Evolutionary conservation across 1,284 basidiomycete genomes (phyloP), one percentile per base, ranked within the genome.

Genomic region (Puccinia polysora): DNA sequence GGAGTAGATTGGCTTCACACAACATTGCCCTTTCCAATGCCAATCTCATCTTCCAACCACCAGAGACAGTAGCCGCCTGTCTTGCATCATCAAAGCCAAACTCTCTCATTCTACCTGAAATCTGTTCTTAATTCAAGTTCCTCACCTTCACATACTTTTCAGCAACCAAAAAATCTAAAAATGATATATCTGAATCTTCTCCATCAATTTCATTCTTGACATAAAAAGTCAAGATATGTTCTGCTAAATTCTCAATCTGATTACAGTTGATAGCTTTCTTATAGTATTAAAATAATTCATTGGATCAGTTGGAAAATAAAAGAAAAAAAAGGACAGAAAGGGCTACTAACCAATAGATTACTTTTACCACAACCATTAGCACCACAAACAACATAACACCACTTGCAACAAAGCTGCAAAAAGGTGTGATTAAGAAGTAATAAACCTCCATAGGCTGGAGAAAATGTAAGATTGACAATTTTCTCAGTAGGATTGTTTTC

Each of bases 361-460:
- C 90, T 91, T 83, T 98, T 98, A 76, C 95, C 95, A 73, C 90
- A 90, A 76, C 95, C 95, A 82, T 98, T 98, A 40, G 90, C 86
- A 50, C 93, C 95, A 60, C 96, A 88, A 76, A 98, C 91, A 80
- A 95, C 95, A 82, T 98, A 98, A 74, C 91, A 85, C 76, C 86
- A 86, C 43, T 95, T 95, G 77, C 92, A 89, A 80, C 93, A 85
- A 72, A 98, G 86, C 75, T 90, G 89, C 75, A 98, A 85, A 36
- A 85, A 89, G 40, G 95, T 97, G 82, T 98, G 95, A 73, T 97
- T 98, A 75, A 98, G 86, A 73, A 98, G 85, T 15, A 98, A 85
- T 36, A 98, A 85, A 75, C 95, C 91, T 77, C 95, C 95, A 80
- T 98, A 98, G 18, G 95, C 96, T 73, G 98, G 85, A 38, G 93